Conservation (phyloP, 176 grass and related monocot genomes). For the Phoenix roebelenii region DNA sequence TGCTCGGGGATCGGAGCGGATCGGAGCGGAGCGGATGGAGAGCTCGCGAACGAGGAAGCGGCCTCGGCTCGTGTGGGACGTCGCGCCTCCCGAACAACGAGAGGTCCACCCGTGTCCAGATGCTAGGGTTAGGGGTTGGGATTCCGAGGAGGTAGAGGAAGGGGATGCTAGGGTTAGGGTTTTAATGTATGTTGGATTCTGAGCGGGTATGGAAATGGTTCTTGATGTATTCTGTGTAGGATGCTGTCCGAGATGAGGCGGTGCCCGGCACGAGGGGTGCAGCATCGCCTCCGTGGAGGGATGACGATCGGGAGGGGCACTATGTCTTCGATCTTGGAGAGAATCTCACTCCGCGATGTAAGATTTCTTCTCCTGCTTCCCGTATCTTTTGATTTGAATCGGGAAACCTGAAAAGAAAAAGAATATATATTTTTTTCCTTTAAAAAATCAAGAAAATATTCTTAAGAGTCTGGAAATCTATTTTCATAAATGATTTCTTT, state of each 20-base stretch:
- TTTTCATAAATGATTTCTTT: no score
- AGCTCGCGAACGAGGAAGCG: conserved; percentile 56
- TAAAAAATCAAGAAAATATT: no score
- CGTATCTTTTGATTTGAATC: no score
- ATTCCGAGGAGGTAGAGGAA: conserved; percentile 8
- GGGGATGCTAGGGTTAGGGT: conserved; percentile 17
- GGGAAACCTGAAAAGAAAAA: no score
- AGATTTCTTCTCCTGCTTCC: conserved; percentile 2
- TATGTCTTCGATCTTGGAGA: conserved; percentile 85
- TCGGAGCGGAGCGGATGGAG: conserved; percentile 37
- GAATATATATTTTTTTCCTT: no score
- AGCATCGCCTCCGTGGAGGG: conserved; percentile 65
- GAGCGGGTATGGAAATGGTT: conserved; percentile 5
- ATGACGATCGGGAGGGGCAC: conserved; percentile 79
- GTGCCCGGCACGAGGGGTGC: conserved; percentile 41
- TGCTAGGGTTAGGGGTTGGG: conserved; percentile 18
- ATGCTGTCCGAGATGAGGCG: conserved; percentile 1
- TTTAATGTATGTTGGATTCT: conserved; percentile 24
- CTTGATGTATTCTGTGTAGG: conserved; percentile 16
- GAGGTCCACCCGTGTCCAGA: conserved; percentile 28
- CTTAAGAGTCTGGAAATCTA: no score
- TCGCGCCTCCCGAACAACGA: conserved; percentile 28
- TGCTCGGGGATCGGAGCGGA: conserved; percentile 4
- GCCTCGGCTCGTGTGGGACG: conserved; percentile 37
- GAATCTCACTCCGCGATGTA: conserved; percentile 89